phyloP scores from a whole-genome alignment of 2,329 filamentous ascomycete genomes.

The Aspergillus sergii region DNA sequence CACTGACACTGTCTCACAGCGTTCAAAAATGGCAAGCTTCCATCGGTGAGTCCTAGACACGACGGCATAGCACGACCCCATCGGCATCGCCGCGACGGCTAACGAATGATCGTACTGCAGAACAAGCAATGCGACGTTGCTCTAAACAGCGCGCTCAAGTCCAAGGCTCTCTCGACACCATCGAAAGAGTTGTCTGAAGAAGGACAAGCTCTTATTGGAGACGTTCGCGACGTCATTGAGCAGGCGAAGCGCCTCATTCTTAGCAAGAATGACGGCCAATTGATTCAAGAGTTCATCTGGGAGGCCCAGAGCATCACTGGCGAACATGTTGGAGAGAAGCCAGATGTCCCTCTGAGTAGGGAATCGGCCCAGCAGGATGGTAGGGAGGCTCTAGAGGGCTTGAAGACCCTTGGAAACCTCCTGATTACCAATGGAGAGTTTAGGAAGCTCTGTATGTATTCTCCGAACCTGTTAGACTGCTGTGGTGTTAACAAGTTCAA shows the following conservation, averaged over 20 bases:
- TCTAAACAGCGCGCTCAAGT: slow-evolving; percentile 81
- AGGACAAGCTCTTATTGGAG: slow-evolving; percentile 74
- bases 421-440: slow-evolving; percentile 96
- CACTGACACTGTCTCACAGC: slow-evolving; percentile 51
- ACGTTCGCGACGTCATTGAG: slow-evolving; percentile 77
- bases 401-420: slow-evolving; percentile 84
- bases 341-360: slow-evolving; percentile 72
- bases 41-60: slow-evolving; percentile 78
- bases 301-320: slow-evolving; percentile 77
- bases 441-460: slow-evolving; percentile 75
- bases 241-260: slow-evolving; percentile 83
- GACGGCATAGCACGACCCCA: slow-evolving; percentile 47
- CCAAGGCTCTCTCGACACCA: slow-evolving; percentile 69
- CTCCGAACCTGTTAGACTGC: slow-evolving; percentile 11
- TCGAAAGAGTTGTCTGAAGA: slow-evolving; percentile 79
- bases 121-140: slow-evolving; percentile 97
- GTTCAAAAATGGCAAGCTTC: slow-evolving; percentile 86
- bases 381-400: slow-evolving; percentile 77
- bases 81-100: neutral
- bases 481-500: slow-evolving; percentile 37
- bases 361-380: slow-evolving; percentile 79
- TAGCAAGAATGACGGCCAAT: slow-evolving; percentile 91
- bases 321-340: slow-evolving; percentile 59
- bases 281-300: slow-evolving; percentile 97
- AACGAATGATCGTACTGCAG: slow-evolving; percentile 44